Base-by-base conservation (phyloP, 495 filamentous ascomycete species). In the Hypoxylon trugodes region DNA sequence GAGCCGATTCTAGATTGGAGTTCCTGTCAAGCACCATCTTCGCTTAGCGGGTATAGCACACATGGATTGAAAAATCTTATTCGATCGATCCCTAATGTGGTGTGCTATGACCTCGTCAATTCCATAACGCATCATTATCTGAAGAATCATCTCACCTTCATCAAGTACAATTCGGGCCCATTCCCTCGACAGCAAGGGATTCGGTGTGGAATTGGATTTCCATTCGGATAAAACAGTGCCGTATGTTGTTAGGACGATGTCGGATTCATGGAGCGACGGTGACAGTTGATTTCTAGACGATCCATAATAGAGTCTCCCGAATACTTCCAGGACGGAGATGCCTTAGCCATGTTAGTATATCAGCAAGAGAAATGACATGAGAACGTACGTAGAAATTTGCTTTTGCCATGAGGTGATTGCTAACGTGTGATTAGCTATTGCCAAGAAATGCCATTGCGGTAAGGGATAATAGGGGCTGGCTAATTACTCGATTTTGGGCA, bases 121-220 rank as follows among this genome's bases (percentile, higher is more conserved):
- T n/a, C n/a, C n/a, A n/a, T n/a, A 13, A 36, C 32, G 32, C 10
- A 13, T 36, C 32, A 13, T 13, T 10, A 36, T 9, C 32, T n/a
- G n/a, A 42, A 36, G 13, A 30, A 22, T 43, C 45, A 10, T 6
- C 30, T 12, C 57, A 77, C 77, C 76, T 74, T 78, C 77, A 43
- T 79, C 77, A 4, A 79, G 62, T 1, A 79, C 64, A 12, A 79
- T 30, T 35, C 77, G 63, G 45, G 68, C 70, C 74, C 76, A 76
- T 6, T 53, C 33, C 7, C 68, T 28, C n/a, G 47, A 26, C 41
- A 58, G 38, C 1, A 78, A 43, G 19, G 26, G 22, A 15, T 45
- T 65, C 10, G 22, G 7, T 3, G 49, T 45, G 8, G 37, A 7
- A 6, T 42, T 49, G 10, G 38, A 49, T n/a, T n/a, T n/a, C n/a